phyloP scores from a whole-genome alignment of 805 yeast genomes.

The Starmerella ratchasimensis region DNA sequence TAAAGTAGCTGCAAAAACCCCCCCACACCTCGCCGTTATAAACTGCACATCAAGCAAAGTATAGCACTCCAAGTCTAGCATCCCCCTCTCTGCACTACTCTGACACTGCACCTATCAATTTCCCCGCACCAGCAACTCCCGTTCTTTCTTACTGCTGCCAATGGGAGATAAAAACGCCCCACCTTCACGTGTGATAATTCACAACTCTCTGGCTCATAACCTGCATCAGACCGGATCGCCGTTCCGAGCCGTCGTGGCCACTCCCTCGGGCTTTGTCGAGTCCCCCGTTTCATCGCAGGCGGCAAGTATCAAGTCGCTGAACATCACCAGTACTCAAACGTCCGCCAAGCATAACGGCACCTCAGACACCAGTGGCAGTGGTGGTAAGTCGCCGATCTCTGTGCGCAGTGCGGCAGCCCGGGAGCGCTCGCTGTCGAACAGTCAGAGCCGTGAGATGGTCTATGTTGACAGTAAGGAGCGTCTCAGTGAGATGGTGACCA shows the following conservation, averaged over 20 bases:
- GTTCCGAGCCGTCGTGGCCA: neutral
- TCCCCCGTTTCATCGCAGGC: neutral
- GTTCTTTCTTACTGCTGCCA: too few species aligned
- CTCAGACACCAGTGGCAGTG: neutral
- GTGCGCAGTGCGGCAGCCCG: conserved; percentile 3
- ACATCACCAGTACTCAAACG: neutral
- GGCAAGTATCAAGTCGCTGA: too few species aligned
- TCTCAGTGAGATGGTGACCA: conserved; percentile 22
- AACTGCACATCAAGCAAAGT: too few species aligned
- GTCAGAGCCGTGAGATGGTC: conserved; percentile 20
- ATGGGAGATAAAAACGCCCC: too few species aligned
- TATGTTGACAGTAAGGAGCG: conserved; percentile 23
- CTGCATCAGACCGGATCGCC: conserved; percentile 7
- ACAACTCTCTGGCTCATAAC: conserved; percentile 16
- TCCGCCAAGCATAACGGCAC: neutral
- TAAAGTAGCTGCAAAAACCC: too few species aligned
- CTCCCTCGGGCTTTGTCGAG: neutral
- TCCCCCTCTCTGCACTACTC: too few species aligned
- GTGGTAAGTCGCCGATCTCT: neutral
- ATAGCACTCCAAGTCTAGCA: too few species aligned
- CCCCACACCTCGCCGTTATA: too few species aligned
- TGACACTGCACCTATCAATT: too few species aligned
- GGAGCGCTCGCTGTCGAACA: conserved; percentile 12
- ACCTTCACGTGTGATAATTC: conserved; percentile 16
- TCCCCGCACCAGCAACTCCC: too few species aligned